Conservation (phyloP, 2,329 filamentous ascomycete genomes). For the Fusarium sp. region DNA sequence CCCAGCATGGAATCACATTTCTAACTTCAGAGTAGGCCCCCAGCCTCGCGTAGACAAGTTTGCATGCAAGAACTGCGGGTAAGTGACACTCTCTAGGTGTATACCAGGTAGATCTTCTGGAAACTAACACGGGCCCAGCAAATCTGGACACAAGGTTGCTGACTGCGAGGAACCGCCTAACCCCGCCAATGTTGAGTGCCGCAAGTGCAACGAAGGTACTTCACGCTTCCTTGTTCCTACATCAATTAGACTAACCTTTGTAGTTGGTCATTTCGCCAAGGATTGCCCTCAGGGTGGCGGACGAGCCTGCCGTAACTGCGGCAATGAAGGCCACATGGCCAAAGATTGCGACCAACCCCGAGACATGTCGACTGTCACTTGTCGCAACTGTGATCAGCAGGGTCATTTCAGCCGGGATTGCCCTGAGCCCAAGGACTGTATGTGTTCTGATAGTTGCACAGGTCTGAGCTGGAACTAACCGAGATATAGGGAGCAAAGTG, state of each 20-base stretch:
- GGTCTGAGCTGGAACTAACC: constrained; percentile 31
- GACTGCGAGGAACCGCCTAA: constrained; percentile 74
- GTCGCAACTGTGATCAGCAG: constrained; percentile 72
- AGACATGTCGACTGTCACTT: constrained; percentile 66
- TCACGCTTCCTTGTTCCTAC: constrained; percentile 8
- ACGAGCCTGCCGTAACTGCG: constrained; percentile 74
- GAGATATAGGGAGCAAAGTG: constrained; percentile 56
- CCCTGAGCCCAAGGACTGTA: constrained; percentile 66
- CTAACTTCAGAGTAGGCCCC: constrained; percentile 60
- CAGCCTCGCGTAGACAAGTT: constrained; percentile 75
- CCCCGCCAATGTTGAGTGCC: constrained; percentile 75
- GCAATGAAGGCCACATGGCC: constrained; percentile 71
- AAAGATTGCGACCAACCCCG: constrained; percentile 66
- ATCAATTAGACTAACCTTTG: constrained; percentile 19
- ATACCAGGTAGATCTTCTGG: constrained; percentile 12
- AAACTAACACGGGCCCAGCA: constrained; percentile 49
- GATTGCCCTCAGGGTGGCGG: constrained; percentile 76
- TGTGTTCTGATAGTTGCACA: constrained; percentile 26
- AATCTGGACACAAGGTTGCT: constrained; percentile 65
- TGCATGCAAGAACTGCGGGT: constrained; percentile 79
- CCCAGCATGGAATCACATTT: constrained; percentile 1
- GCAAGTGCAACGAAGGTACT: constrained; percentile 75
- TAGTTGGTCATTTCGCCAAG: constrained; percentile 73
- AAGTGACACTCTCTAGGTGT: constrained; percentile 29
- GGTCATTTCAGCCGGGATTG: constrained; percentile 77